Conservation (phyloP, 345 rosid species). For the Salix purpurea region DNA sequence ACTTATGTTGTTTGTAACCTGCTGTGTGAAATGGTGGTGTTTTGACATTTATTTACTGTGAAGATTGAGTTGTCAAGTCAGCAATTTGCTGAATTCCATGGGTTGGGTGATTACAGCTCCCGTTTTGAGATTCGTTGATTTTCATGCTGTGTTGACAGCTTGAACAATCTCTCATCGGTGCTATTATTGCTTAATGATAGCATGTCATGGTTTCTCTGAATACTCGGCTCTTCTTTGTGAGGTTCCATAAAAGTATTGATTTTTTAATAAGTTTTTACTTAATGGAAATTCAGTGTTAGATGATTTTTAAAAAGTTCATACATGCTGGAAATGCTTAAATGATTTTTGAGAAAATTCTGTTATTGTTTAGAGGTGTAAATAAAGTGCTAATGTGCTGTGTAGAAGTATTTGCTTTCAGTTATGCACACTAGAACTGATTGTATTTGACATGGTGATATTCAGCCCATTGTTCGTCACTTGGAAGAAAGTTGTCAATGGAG, state of each 20-base stretch:
- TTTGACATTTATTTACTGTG: background rate
- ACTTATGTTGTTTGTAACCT: background rate
- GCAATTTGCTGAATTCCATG: background rate
- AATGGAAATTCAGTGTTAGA: background rate
- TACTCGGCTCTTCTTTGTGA: background rate
- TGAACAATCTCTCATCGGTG: background rate
- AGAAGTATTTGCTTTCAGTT: background rate
- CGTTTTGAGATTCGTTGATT: background rate
- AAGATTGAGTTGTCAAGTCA: background rate
- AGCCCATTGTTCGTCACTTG: constrained; percentile 98
- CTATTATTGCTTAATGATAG: background rate
- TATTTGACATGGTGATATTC: constrained; percentile 16
- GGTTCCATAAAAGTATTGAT: background rate
- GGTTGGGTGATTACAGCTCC: background rate
- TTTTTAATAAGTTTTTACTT: background rate
- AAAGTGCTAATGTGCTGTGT: background rate
- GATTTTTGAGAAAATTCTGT: background rate
- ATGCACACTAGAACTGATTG: background rate
- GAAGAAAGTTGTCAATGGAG: constrained; percentile 84
- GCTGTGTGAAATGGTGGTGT: background rate
- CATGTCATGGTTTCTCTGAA: background rate
- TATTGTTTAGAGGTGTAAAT: background rate
- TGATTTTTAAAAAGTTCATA: background rate
- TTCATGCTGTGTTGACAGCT: background rate
- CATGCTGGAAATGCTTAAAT: background rate